Conservation (phyloP, 495 filamentous ascomycete species). For the Amphirosellinia nigrospora region DNA sequence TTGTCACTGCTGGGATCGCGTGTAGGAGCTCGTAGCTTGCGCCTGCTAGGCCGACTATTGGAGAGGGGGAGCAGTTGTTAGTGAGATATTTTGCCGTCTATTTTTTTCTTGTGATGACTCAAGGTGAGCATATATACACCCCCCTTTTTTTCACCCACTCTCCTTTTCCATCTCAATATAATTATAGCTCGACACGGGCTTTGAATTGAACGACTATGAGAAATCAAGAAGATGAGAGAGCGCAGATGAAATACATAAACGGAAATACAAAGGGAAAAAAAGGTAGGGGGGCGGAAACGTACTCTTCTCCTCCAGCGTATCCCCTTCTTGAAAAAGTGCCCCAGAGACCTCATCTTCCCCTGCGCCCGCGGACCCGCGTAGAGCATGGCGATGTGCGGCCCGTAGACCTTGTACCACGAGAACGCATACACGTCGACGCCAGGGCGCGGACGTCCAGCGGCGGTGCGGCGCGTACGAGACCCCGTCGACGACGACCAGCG, state of each 20-base stretch:
- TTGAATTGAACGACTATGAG: background rate
- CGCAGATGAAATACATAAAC: background rate
- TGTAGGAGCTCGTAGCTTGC: conserved; percentile 70
- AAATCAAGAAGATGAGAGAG: background rate
- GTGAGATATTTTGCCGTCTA: background rate
- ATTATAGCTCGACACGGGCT: background rate
- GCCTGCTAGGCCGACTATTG: conserved; percentile 59
- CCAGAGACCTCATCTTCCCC: conserved; percentile 57
- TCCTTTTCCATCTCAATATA: background rate
- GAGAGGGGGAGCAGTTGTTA: background rate
- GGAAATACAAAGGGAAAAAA: background rate
- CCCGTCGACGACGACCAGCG: conserved; percentile 61
- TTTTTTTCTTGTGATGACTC: conserved; percentile 12
- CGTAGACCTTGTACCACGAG: conserved; percentile 79
- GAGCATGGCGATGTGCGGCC: conserved; percentile 71
- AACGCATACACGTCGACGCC: conserved; percentile 78
- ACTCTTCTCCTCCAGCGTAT: conserved; percentile 63
- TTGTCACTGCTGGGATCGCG: conserved; percentile 60
- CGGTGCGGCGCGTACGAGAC: conserved; percentile 76
- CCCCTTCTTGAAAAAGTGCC: conserved; percentile 71
- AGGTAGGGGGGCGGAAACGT: background rate
- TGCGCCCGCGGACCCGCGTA: conserved; percentile 63
- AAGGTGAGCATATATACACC: no score
- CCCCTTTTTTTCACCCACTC: background rate
- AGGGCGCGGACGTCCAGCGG: conserved; percentile 68